Percentiles rank a stretch among this genome's conserved stretches.
Conservation (phyloP, 208 protist genomes). For the Balamuthia mandrillaris region DNA sequence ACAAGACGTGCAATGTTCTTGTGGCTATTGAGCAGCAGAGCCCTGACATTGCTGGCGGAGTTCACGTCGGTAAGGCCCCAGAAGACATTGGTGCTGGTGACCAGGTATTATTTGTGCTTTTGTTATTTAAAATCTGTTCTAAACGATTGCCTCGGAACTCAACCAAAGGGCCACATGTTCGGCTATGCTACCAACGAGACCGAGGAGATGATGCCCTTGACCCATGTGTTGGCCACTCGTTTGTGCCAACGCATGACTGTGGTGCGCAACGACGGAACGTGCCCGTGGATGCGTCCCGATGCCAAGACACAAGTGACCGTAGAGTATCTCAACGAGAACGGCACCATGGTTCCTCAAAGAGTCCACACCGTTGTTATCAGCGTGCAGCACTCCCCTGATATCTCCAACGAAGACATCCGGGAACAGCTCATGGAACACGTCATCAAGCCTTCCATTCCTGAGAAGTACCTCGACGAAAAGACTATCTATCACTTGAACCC, state of each 20-base stretch:
- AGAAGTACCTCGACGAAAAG: constrained; percentile 87
- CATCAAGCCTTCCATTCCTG: constrained; percentile 90
- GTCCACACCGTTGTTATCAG: constrained; percentile 98
- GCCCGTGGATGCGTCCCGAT: constrained; percentile 95
- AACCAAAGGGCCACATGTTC: constrained; percentile 99
- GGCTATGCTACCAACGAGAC: constrained; percentile 99
- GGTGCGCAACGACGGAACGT: constrained; percentile 86
- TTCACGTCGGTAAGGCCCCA: constrained; percentile 86
- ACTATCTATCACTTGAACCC: constrained; percentile 98
- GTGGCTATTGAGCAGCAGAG: constrained; percentile 97
- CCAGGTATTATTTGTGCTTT: too few relatives aligned
- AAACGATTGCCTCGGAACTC: too few relatives aligned
- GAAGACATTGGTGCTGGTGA: constrained; percentile 98
- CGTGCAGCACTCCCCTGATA: constrained; percentile 93
- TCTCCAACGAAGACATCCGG: constrained; percentile 89
- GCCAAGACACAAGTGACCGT: constrained; percentile 99
- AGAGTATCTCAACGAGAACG: constrained; percentile 93
- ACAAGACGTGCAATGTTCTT: constrained; percentile 96
- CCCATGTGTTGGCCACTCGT: constrained; percentile 90
- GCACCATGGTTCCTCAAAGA: constrained; percentile 82
- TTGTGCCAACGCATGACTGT: constrained; percentile 91
- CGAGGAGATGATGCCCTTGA: constrained; percentile 94
- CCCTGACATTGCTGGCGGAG: constrained; percentile 96
- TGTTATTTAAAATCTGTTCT: too few relatives aligned
- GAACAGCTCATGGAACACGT: constrained; percentile 90